Percentiles rank a stretch among this genome's conserved stretches.
phyloP scores from a whole-genome alignment of 176 grass and related monocot genomes.

The Juncus inflexus region DNA sequence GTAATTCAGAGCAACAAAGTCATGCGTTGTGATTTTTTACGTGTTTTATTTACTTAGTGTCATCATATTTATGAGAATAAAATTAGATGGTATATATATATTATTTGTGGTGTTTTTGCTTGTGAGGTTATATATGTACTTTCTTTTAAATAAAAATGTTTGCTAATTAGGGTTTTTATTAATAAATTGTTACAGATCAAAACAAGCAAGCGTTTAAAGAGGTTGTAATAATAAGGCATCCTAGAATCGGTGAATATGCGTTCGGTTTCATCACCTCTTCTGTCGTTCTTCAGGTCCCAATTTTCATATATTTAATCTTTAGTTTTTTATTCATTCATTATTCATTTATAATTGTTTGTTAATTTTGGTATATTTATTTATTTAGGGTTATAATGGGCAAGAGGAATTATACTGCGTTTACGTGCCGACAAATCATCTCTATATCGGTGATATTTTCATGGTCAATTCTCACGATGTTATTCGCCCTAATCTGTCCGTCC shows the following conservation, averaged over 20 bases:
- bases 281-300: constrained; percentile 75
- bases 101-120: too few relatives aligned
- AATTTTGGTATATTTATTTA: constrained; percentile 2
- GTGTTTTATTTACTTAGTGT: too few relatives aligned
- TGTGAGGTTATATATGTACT: too few relatives aligned
- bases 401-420: constrained; percentile 94
- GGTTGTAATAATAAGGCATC: constrained; percentile 95
- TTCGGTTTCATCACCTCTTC: constrained; percentile 98
- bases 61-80: too few relatives aligned
- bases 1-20: too few relatives aligned
- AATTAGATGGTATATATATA: too few relatives aligned
- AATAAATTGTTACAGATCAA: constrained; percentile 53
- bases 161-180: too few relatives aligned
- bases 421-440: constrained; percentile 96
- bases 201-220: constrained; percentile 99
- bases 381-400: constrained; percentile 83
- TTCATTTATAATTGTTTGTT: constrained; percentile 1
- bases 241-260: constrained; percentile 89
- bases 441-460: constrained; percentile 96
- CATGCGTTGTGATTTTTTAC: too few relatives aligned
- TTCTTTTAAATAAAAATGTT: too few relatives aligned
- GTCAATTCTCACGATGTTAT: constrained; percentile 92
- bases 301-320: neutral
- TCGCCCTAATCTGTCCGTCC: constrained; percentile 88
- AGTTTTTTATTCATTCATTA: neutral